Base-by-base conservation (phyloP, 2,329 filamentous ascomycete species). In the Xylaria arbuscula region DNA sequence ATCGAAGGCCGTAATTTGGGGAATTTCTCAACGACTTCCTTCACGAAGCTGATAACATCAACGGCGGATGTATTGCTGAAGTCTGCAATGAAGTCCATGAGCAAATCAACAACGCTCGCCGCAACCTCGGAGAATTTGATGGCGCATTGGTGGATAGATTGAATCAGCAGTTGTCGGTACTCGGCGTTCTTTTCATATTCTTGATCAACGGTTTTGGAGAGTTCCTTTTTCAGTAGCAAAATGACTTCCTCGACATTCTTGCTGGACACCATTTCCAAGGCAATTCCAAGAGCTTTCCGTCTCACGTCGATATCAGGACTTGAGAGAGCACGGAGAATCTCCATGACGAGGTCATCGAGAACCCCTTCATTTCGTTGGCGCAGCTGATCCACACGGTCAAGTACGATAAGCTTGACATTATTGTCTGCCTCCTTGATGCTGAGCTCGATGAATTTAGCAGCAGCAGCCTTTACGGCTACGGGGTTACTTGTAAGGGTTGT, bases 91-190 rank as follows among this genome's bases (percentile, higher is more conserved):
- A 98, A 98, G 81, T 99, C 96, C 96, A 99, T 99, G 62, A 99
- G 87, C 53, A 98, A 88, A 72, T 96, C 96, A 63, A 99, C 96
- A 17, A 99, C 96, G 78, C 93, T 98, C 54, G 95, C 93, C 32
- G 96, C 96, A 70, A 99, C 95, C 81, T 99, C 95, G 11, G 96
- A 98, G 84, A 98, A 98, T 79, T 97, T 98, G 86, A 99, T 98
- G 75, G 96, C 96, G 80, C 96, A 98, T 80, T 97, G 94, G 81
- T 99, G 96, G 77, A 99, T 99, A 45, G 94, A 93, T 81, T 98
- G 94, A 74, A 99, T 98, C 70, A 99, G 87, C 9, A 99, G 87
- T 77, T 97, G 94, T 75, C 96, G 92, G 81, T 98, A 98, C 81
- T 97, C 94, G 78, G 89, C 90, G 82, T 97, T 97, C 89, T 98